phyloP scores from a whole-genome alignment of 371 early-diverging fungal genomes.

The Syncephalastrum monosporum region DNA sequence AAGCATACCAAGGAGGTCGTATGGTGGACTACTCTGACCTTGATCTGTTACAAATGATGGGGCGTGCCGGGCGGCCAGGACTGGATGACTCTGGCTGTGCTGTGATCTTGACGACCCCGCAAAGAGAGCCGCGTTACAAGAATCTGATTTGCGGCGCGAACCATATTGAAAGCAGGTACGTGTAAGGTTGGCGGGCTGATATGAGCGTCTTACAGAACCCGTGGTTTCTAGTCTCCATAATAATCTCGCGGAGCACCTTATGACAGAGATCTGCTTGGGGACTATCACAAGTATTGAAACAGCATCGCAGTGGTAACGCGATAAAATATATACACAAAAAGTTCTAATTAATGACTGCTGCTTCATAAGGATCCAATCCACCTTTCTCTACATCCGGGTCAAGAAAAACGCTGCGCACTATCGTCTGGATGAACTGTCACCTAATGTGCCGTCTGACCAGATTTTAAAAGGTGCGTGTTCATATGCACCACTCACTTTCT shows the following conservation, averaged over 20 bases:
- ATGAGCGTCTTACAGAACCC: not conserved
- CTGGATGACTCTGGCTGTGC: constrained; percentile 77
- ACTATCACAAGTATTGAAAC: constrained; percentile 52
- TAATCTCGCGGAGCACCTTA: constrained; percentile 77
- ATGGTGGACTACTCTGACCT: constrained; percentile 67
- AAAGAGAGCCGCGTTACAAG: constrained; percentile 56
- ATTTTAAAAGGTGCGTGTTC: too few species aligned
- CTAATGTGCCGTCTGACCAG: too few species aligned
- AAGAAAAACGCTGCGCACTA: constrained; percentile 64
- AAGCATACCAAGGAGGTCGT: constrained; percentile 61
- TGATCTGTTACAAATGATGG: constrained; percentile 89
- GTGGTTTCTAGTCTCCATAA: constrained; percentile 54
- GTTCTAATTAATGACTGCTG: not conserved
- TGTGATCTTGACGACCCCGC: constrained; percentile 71
- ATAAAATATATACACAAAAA: not conserved
- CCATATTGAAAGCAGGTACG: constrained; percentile 66
- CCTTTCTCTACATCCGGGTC: constrained; percentile 72
- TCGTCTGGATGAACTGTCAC: not conserved
- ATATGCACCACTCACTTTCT: too few species aligned
- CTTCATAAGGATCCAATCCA: constrained; percentile 62
- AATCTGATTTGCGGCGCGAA: constrained; percentile 55
- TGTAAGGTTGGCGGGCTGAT: not conserved
- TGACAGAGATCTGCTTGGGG: constrained; percentile 81
- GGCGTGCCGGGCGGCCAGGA: constrained; percentile 90
- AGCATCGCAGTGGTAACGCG: constrained; percentile 63